Base-by-base conservation (phyloP, 2,329 filamentous ascomycete genomes). In the Aspergillus ustus region DNA sequence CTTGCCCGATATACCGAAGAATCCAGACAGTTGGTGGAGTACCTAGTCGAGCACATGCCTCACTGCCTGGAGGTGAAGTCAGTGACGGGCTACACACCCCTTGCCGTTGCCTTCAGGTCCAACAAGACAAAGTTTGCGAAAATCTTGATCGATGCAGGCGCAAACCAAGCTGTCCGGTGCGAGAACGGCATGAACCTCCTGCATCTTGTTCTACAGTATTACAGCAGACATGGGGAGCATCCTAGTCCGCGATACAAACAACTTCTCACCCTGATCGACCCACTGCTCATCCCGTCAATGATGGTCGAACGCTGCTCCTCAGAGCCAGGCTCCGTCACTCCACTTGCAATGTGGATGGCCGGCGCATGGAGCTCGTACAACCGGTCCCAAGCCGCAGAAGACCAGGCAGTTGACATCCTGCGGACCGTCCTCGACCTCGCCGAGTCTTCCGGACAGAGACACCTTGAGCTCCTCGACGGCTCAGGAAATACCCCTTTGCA, bases 101-200 rank as follows among this genome's bases (percentile, higher is more conserved):
- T 96, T 1, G 83, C 88, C 59, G 73, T 91, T 9, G 91, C 91
- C 1, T 89, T 88, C 63, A 76, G 81, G 2, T 76, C 85, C 3
- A 72, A 68, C 37, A 67, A 68, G 6, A 40, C 64, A 8, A 65
- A 60, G 17, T 73, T 69, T 34, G 75, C 84, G 17, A 85, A 86
- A 68, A 79, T 86, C 0, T 82, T 96, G 40, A 82, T 94, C 54
- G 79, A 83, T 1, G 85, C 84, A 28, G 91, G 90, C 3, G 90
- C 91, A 2, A 87, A 95, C 70, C 88, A 91, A 70, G 85, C 86
- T 1, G 78, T 78, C 37, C 87, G 87, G 25, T 88, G 91, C 70
- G 77, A 77, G 9, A 72, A 77, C 3, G 86, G 87, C 11, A 82
- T 85, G 66, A 96, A 94, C 67, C 78, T 94, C 17, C 65, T 94